Percentiles rank a stretch among this genome's conserved stretches.
These are phyloP conservation scores for Saxophila tyrrhenica DNA, from an alignment of 495 filamentous ascomycete genomes.

Conservation along the genomic window DNA sequence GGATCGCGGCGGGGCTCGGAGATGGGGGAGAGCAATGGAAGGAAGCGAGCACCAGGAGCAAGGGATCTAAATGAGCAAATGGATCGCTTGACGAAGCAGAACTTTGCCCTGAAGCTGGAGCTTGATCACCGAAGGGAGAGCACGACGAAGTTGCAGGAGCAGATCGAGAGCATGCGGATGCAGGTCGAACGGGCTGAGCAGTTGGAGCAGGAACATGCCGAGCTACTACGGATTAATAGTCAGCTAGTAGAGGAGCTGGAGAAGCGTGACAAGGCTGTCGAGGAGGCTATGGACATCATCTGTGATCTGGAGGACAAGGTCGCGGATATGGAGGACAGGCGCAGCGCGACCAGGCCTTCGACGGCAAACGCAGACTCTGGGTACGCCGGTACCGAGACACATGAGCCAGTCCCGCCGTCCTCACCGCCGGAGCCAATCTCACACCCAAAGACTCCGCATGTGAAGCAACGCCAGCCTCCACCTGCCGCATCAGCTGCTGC, in stretches of 20 bases:
- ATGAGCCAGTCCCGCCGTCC: conserved; percentile 12
- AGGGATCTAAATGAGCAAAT: conserved; percentile 23
- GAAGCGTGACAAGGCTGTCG: conserved; percentile 63
- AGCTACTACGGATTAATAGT: conserved; percentile 47
- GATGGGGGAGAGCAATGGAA: not conserved
- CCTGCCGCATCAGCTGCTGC: conserved; percentile 10
- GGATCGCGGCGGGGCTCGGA: not conserved
- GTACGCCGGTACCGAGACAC: conserved; percentile 19
- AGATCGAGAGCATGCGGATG: conserved; percentile 49
- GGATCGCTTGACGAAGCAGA: conserved; percentile 65
- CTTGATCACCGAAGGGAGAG: conserved; percentile 60
- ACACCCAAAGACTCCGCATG: conserved; percentile 1
- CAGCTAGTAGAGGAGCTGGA: conserved; percentile 57
- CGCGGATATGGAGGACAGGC: conserved; percentile 6
- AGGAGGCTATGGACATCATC: conserved; percentile 74
- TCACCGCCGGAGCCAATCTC: conserved; percentile 10
- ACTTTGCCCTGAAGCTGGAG: conserved; percentile 83
- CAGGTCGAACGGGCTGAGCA: conserved; percentile 24
- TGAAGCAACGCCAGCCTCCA: not conserved
- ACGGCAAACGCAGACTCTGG: conserved; percentile 20
- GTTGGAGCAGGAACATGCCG: conserved; percentile 24
- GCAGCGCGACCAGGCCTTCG: conserved; percentile 12
- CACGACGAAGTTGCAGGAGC: conserved; percentile 43
- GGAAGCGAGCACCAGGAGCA: conserved; percentile 9
- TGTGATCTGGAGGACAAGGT: conserved; percentile 55